These are phyloP conservation scores for Haematococcus sp. DNA, from an alignment of 139 green algal species.

Conservation along the genomic window DNA sequence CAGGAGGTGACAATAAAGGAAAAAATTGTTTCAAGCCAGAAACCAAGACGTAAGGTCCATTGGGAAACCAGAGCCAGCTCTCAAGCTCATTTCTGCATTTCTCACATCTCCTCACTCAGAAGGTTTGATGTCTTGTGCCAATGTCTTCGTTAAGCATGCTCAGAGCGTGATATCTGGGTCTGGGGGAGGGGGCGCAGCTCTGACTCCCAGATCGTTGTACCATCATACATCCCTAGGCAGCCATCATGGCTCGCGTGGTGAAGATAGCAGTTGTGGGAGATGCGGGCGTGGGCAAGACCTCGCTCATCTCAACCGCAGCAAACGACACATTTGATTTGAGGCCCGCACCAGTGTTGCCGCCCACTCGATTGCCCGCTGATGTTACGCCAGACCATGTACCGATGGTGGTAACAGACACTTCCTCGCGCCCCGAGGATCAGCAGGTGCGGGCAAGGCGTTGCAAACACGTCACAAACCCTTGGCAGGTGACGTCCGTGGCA, in stretches of 20 bases:
- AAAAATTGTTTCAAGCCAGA: too few relatives aligned
- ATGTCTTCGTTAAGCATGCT: too few relatives aligned
- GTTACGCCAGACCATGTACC: constrained; percentile 67
- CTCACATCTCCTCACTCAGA: too few relatives aligned
- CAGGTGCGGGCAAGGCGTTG: constrained; percentile 3
- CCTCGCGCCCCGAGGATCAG: constrained; percentile 66
- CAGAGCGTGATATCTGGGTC: too few relatives aligned
- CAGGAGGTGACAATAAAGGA: too few relatives aligned
- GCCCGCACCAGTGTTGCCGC: constrained; percentile 71
- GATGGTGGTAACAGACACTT: constrained; percentile 79
- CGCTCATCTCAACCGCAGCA: constrained; percentile 72
- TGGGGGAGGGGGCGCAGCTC: too few relatives aligned
- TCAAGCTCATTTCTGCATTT: too few relatives aligned
- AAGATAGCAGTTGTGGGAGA: constrained; percentile 68
- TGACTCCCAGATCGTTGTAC: too few relatives aligned
- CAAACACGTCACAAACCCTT: neutral
- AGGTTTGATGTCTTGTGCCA: too few relatives aligned
- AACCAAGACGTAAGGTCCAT: too few relatives aligned
- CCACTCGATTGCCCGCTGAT: constrained; percentile 65
- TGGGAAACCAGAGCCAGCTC: too few relatives aligned
- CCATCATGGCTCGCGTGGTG: constrained; percentile 16
- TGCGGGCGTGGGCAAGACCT: constrained; percentile 76
- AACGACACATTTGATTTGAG: constrained; percentile 79
- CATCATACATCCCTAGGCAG: neutral
- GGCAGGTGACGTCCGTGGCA: neutral